These are phyloP conservation scores for Ramularia collo-cygni DNA, from an alignment of 2,329 filamentous ascomycete genomes.

Conservation along the genomic window DNA sequence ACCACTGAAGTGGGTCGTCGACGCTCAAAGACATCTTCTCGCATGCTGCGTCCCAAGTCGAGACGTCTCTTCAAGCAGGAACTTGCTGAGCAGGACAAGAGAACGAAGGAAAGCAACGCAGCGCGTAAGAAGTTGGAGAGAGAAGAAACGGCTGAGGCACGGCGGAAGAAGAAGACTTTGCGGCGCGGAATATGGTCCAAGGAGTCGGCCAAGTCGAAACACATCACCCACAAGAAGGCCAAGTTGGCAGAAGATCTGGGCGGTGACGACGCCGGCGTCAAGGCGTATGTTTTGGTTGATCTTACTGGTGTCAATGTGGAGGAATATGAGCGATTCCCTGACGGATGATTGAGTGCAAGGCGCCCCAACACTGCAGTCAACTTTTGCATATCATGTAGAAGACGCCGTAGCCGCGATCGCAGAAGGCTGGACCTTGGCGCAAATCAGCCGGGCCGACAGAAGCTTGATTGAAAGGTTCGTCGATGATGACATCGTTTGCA, in stretches of 20 bases:
- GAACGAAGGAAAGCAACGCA: constrained; percentile 1
- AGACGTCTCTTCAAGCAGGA: constrained; percentile 9
- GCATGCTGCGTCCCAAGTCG: constrained; percentile 1
- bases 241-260: constrained; percentile 2
- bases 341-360: no score
- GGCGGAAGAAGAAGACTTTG: constrained; percentile 2
- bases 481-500: no score
- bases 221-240: constrained; percentile 7
- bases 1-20: no score
- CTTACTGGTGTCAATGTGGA: constrained; percentile 8
- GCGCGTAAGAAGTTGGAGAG: neutral
- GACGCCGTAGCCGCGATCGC: no score
- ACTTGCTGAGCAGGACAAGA: constrained; percentile 2
- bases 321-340: constrained; percentile 7
- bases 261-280: constrained; percentile 1
- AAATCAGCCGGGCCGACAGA: no score
- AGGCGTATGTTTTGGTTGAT: constrained; percentile 5
- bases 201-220: neutral
- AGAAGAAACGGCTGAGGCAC: no score
- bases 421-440: no score
- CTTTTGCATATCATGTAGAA: no score
- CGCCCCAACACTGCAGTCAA: no score
- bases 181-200: no score
- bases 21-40: no score
- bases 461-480: no score